Evolutionary conservation across 495 filamentous ascomycete genomes (phyloP).

Genomic region (Podospora appendiculata): DNA sequence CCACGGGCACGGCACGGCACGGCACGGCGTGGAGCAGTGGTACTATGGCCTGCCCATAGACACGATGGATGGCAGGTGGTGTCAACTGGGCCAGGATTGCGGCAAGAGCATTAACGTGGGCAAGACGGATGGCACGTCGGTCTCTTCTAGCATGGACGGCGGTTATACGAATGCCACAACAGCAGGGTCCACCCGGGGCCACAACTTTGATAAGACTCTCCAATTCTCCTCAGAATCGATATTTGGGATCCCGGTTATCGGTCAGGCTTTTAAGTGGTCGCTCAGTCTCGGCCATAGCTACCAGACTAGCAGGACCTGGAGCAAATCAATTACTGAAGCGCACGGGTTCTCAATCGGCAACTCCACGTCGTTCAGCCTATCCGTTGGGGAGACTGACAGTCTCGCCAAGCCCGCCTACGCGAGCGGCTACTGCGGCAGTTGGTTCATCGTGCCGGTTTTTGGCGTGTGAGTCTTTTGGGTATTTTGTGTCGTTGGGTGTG

Average conservation of each 20-base stretch:
- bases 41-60: conserved; percentile 11
- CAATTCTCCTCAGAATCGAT: too few relatives aligned
- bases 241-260: too few relatives aligned
- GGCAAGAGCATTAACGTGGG: background rate
- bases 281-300: too few relatives aligned
- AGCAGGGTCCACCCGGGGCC: too few relatives aligned
- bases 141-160: background rate
- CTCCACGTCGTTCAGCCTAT: background rate
- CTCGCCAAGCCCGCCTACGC: background rate
- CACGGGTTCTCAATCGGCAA: background rate
- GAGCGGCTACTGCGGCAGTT: conserved; percentile 5
- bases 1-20: background rate
- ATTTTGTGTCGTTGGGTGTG: too few relatives aligned
- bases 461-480: background rate
- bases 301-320: background rate
- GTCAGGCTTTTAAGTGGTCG: too few relatives aligned
- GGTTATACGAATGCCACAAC: background rate
- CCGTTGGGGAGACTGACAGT: background rate
- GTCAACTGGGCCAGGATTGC: conserved; percentile 2
- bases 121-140: background rate
- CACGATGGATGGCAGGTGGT: background rate
- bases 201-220: too few relatives aligned
- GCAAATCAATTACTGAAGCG: background rate
- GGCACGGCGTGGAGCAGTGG: conserved; percentile 1
- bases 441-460: conserved; percentile 7